These are phyloP conservation scores for Incumbomyces lentus DNA, from an alignment of 2,329 filamentous ascomycete genomes.

Conservation along the genomic window DNA sequence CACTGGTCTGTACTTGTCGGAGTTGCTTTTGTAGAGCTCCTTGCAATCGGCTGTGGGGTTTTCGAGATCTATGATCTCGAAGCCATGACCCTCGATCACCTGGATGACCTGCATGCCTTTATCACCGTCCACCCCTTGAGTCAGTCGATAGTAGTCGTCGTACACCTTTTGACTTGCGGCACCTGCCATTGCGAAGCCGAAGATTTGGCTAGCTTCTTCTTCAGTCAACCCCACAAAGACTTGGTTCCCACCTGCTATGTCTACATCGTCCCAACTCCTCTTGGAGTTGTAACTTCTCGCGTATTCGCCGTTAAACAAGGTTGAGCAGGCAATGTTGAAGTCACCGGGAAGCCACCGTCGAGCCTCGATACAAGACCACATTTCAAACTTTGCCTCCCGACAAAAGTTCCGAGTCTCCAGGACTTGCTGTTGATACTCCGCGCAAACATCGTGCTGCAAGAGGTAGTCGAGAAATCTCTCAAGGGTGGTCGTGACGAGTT, in stretches of 20 bases:
- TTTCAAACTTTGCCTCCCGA: constrained; percentile 54
- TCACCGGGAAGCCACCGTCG: constrained; percentile 54
- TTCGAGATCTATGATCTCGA: constrained; percentile 50
- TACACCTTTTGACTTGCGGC: constrained; percentile 33
- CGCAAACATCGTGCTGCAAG: constrained; percentile 72
- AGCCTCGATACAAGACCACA: constrained; percentile 49
- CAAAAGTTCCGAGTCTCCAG: constrained; percentile 57
- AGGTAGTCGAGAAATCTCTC: constrained; percentile 85
- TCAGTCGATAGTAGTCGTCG: constrained; percentile 26
- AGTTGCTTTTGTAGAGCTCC: constrained; percentile 38
- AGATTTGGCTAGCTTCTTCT: constrained; percentile 38
- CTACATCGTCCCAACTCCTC: constrained; percentile 30
- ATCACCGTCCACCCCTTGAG: constrained; percentile 22
- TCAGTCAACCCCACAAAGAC: constrained; percentile 31
- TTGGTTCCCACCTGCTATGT: constrained; percentile 20
- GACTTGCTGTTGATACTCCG: constrained; percentile 63
- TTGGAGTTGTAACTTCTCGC: constrained; percentile 32
- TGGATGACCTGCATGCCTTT: constrained; percentile 32
- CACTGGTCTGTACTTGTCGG: constrained; percentile 38
- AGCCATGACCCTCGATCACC: constrained; percentile 40
- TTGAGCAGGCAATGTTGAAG: constrained; percentile 69
- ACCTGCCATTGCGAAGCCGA: constrained; percentile 41
- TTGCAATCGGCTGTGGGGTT: constrained; percentile 35
- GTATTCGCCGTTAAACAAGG: constrained; percentile 52
- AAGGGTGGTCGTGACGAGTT: constrained; percentile 56